These are phyloP conservation scores for Scheffersomyces ergatensis DNA, from an alignment of 805 yeast species.

Conservation along the genomic window DNA sequence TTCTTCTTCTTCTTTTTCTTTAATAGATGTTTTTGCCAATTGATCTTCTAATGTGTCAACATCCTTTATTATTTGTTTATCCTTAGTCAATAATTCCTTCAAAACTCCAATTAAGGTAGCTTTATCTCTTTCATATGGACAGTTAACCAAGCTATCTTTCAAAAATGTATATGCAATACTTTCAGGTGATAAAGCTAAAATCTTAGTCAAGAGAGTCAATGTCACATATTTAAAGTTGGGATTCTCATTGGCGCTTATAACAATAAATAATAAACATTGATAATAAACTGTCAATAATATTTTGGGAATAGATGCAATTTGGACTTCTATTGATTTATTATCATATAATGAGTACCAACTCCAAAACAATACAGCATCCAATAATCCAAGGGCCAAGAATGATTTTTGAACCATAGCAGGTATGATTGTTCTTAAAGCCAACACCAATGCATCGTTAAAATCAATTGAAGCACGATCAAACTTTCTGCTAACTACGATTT, in stretches of 20 bases:
- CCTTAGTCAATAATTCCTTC: constrained; percentile 58
- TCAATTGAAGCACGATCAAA: constrained; percentile 12
- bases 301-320: constrained; percentile 29
- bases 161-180: constrained; percentile 57
- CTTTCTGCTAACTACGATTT: constrained; percentile 11
- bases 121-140: constrained; percentile 64
- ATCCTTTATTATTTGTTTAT: constrained; percentile 9
- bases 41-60: constrained; percentile 3
- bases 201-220: constrained; percentile 61
- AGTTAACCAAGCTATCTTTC: constrained; percentile 58
- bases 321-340: constrained; percentile 21
- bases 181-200: constrained; percentile 60
- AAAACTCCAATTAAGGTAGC: constrained; percentile 63
- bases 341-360: constrained; percentile 33
- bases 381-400: constrained; percentile 17
- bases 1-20: constrained; percentile 3
- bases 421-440: constrained; percentile 26
- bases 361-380: constrained; percentile 35
- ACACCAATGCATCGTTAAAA: constrained; percentile 19
- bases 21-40: constrained; percentile 7
- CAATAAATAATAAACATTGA: constrained; percentile 24
- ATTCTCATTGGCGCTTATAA: constrained; percentile 11
- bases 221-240: constrained; percentile 39
- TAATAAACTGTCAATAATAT: constrained; percentile 25
- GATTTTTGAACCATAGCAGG: constrained; percentile 33